phyloP scores from a whole-genome alignment of 352 stramenopile species.

The Phytophthora agathidicida region DNA sequence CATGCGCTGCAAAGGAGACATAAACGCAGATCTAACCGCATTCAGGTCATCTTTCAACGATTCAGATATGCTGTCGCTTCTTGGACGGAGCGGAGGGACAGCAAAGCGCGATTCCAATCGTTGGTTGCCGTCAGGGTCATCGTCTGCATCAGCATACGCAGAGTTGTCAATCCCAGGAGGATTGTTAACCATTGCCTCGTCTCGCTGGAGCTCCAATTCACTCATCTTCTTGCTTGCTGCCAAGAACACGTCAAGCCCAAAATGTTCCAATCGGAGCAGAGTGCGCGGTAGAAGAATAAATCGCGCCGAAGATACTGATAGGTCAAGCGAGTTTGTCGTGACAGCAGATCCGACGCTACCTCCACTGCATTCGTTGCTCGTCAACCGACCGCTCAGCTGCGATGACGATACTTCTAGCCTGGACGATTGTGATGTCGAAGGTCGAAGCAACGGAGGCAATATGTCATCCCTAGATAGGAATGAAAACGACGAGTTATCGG shows the following conservation, averaged over 20 bases:
- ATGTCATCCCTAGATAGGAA: constrained; percentile 28
- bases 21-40: constrained; percentile 38
- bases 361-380: constrained; percentile 9
- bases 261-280: constrained; percentile 62
- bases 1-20: constrained; percentile 53
- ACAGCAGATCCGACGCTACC: constrained; percentile 10
- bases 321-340: constrained; percentile 31
- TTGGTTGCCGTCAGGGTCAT: constrained; percentile 34
- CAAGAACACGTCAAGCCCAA: constrained; percentile 55
- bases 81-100: constrained; percentile 31
- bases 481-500: constrained; percentile 36
- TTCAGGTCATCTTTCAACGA: constrained; percentile 51
- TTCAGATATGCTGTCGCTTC: constrained; percentile 66
- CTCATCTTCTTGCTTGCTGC: constrained; percentile 45
- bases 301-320: constrained; percentile 50
- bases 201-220: constrained; percentile 49
- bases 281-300: constrained; percentile 59
- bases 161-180: constrained; percentile 23
- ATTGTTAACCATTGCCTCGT: constrained; percentile 38
- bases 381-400: constrained; percentile 34
- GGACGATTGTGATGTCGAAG: constrained; percentile 25
- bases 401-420: constrained; percentile 26
- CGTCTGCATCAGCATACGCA: constrained; percentile 34
- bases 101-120: constrained; percentile 35
- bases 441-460: constrained; percentile 14